These are phyloP conservation scores for Leccinum uliginosum DNA, from an alignment of 768 basidiomycete genomes.

Conservation along the genomic window DNA sequence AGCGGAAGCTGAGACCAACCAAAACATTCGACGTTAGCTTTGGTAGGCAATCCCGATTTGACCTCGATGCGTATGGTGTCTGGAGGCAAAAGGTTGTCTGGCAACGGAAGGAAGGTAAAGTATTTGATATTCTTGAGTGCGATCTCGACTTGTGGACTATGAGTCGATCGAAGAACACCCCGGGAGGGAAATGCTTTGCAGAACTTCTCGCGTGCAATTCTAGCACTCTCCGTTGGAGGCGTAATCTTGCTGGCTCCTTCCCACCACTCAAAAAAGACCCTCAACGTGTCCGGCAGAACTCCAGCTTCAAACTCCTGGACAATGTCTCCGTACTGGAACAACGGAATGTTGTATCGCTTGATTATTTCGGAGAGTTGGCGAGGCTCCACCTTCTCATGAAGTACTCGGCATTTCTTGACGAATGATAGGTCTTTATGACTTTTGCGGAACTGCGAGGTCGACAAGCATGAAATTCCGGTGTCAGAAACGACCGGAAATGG, in stretches of 20 bases:
- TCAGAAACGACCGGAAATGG: conserved; percentile 15
- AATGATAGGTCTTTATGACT: conserved; percentile 1
- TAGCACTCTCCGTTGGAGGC: not conserved
- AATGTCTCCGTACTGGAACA: conserved; percentile 3
- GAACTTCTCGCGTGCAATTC: not conserved
- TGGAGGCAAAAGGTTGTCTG: conserved; percentile 70
- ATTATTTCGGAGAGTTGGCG: conserved; percentile 6
- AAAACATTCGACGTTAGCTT: conserved; percentile 42
- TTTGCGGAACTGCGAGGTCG: conserved; percentile 4
- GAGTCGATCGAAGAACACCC: not conserved
- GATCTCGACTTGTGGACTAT: not conserved
- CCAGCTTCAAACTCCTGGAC: conserved; percentile 9
- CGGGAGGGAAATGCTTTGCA: conserved; percentile 46
- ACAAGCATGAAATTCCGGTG: conserved; percentile 1
- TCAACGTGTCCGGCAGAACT: conserved; percentile 7
- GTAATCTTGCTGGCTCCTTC: not conserved
- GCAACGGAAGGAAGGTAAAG: conserved; percentile 51
- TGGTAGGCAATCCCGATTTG: conserved; percentile 50
- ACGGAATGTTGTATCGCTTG: conserved; percentile 4
- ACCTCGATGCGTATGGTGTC: conserved; percentile 67
- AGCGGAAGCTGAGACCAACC: conserved; percentile 73
- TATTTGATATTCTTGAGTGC: conserved; percentile 58
- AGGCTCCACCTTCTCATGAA: conserved; percentile 1
- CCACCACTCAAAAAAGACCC: conserved; percentile 12
- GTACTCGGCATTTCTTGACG: conserved; percentile 1